These are phyloP conservation scores for Fonsecaea erecta DNA, from an alignment of 2,329 filamentous ascomycete genomes.

Conservation along the genomic window DNA sequence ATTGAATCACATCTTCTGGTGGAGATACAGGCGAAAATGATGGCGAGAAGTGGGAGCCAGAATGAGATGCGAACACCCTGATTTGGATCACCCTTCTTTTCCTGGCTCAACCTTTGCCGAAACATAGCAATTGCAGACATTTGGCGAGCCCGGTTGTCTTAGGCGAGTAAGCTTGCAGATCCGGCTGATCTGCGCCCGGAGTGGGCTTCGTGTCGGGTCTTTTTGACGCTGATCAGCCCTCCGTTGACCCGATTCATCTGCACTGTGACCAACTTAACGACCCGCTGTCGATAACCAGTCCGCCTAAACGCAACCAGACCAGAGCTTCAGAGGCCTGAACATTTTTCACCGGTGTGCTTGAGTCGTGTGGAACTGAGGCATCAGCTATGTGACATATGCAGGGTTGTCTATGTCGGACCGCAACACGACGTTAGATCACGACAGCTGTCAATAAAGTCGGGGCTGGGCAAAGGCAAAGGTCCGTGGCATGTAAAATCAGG, in stretches of 20 bases:
- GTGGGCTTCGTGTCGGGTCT: background rate
- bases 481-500: background rate
- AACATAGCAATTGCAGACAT: background rate
- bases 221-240: background rate
- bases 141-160: background rate
- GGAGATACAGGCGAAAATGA: background rate
- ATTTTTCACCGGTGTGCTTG: background rate
- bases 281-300: background rate
- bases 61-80: background rate
- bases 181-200: background rate
- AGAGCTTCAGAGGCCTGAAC: background rate
- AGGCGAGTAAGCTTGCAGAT: background rate
- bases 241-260: background rate
- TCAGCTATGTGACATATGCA: background rate
- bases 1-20: background rate
- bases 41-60: background rate
- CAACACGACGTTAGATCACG: background rate
- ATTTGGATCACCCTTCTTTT: background rate
- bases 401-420: background rate
- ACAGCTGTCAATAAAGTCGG: background rate
- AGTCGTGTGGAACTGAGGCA: background rate
- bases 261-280: background rate
- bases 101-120: background rate
- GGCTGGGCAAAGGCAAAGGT: background rate
- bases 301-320: background rate